A percentile compares a stretch with the other conserved stretches of the same genome.
Evolutionary conservation across 495 filamentous ascomycete genomes (phyloP).

Genomic region (Neurospora africana): DNA sequence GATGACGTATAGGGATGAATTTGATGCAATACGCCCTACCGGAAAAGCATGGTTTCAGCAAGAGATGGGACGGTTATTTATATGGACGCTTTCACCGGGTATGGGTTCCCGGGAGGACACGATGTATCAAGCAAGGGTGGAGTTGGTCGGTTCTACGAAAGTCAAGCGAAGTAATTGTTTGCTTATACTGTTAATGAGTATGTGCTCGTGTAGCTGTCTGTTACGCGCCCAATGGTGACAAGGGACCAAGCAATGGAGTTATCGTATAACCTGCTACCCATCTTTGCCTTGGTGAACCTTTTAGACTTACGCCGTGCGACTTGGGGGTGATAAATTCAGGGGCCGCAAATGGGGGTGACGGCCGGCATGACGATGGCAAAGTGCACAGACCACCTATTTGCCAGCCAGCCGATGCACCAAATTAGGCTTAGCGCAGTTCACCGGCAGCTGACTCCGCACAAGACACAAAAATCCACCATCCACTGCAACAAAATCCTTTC

Average conservation of each 20-base stretch:
- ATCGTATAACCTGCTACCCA: not conserved
- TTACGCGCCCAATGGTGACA: not conserved
- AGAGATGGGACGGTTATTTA: not conserved
- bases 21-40: not conserved
- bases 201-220: not conserved
- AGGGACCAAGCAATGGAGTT: not conserved
- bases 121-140: not conserved
- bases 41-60: not conserved
- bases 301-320: not conserved
- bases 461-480: constrained; percentile 15
- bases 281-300: not conserved
- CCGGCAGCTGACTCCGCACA: not conserved
- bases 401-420: not conserved
- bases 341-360: not conserved
- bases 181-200: not conserved
- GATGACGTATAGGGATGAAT: not conserved
- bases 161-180: not conserved
- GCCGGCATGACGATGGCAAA: not conserved
- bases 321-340: not conserved
- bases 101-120: not conserved
- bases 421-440: not conserved
- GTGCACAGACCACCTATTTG: not conserved
- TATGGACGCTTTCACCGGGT: not conserved
- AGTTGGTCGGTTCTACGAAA: not conserved
- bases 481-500: constrained; percentile 8